Evolutionary conservation across 257 asterid species (phyloP).

Genomic region (Penstemon davidsonii): DNA sequence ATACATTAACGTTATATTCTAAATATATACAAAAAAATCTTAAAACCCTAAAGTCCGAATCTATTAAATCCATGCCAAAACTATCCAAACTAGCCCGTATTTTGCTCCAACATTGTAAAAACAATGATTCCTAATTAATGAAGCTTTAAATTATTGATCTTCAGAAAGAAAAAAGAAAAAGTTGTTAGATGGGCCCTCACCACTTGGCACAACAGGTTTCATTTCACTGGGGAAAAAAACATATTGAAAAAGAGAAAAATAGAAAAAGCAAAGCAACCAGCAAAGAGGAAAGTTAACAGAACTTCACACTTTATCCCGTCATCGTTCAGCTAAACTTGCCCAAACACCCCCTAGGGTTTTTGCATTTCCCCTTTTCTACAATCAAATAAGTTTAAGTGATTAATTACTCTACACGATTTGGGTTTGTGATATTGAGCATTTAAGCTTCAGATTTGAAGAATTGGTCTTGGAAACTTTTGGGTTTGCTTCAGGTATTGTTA

Average conservation of each 20-base stretch:
- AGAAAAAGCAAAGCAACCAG: conserved; percentile 25
- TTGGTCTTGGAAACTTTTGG: conserved; percentile 32
- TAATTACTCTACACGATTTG: conserved; percentile 1
- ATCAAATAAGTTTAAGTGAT: not conserved
- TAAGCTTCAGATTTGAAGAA: conserved; percentile 21
- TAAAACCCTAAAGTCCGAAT: no score
- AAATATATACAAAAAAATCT: no score
- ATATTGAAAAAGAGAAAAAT: not conserved
- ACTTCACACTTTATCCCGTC: conserved; percentile 42
- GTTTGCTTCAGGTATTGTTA: conserved; percentile 31
- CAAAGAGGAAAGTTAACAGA: conserved; percentile 32
- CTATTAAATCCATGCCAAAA: no score
- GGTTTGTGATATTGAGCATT: conserved; percentile 9
- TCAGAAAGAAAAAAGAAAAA: no score
- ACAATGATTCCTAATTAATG: no score
- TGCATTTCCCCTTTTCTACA: not conserved
- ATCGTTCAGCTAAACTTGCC: conserved; percentile 36
- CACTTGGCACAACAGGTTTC: conserved; percentile 24
- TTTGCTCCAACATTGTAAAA: no score
- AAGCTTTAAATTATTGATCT: no score
- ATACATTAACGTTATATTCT: no score
- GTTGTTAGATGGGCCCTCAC: conserved; percentile 28
- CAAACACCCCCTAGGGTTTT: conserved; percentile 23
- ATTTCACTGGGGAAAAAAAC: conserved; percentile 19
- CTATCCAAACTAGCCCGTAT: no score